phyloP scores from a whole-genome alignment of 371 early-diverging fungal species.

The Batkoa obscura region DNA sequence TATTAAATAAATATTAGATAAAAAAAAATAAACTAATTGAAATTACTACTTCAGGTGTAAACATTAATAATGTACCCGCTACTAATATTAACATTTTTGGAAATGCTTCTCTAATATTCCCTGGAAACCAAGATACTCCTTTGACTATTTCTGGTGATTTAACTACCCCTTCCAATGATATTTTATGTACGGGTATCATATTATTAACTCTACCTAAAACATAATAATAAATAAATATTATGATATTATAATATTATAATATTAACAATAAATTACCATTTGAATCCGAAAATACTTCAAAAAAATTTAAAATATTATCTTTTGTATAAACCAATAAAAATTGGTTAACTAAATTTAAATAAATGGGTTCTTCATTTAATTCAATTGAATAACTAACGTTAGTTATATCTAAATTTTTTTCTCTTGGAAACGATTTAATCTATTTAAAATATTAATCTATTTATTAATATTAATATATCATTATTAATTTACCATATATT shows the following conservation, averaged over 20 bases:
- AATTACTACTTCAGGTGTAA: constrained; percentile 18
- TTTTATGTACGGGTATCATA: constrained; percentile 34
- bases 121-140: constrained; percentile 26
- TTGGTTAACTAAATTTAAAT: constrained; percentile 30
- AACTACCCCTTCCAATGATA: constrained; percentile 44
- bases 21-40: background rate
- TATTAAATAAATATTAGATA: background rate
- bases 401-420: constrained; percentile 46
- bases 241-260: too few relatives aligned
- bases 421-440: constrained; percentile 59
- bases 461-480: background rate
- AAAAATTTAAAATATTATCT: constrained; percentile 42
- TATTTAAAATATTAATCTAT: constrained; percentile 9
- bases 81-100: constrained; percentile 24
- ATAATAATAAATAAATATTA: background rate
- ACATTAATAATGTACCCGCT: constrained; percentile 23
- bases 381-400: constrained; percentile 31
- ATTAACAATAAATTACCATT: constrained; percentile 9
- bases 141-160: constrained; percentile 26
- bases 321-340: constrained; percentile 43
- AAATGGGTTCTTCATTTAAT: constrained; percentile 17
- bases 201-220: constrained; percentile 8
- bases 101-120: constrained; percentile 11
- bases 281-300: constrained; percentile 14
- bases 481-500: constrained; percentile 31